A percentile compares a stretch with the other conserved stretches of the same genome.
phyloP scores from a whole-genome alignment of 2,329 filamentous ascomycete genomes.

The Pyricularia sp. region DNA sequence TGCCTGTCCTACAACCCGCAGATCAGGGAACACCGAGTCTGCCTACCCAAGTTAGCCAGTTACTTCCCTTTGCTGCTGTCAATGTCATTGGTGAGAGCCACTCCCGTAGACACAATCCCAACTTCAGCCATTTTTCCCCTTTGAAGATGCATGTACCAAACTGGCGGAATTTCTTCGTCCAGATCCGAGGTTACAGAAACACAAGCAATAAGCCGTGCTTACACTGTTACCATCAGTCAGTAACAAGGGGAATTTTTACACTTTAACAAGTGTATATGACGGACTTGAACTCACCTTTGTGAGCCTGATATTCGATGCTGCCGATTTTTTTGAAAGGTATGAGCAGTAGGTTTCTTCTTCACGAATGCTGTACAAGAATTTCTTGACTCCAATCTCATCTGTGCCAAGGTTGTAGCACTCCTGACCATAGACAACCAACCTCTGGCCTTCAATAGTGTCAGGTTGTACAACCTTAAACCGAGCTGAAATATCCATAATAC shows the following conservation, averaged over 20 bases:
- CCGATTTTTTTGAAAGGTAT: no score
- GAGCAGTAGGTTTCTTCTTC: no score
- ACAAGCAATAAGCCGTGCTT: not conserved
- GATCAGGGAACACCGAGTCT: not conserved
- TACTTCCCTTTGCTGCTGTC: not conserved
- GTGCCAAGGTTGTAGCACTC: not conserved
- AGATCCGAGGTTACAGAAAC: not conserved
- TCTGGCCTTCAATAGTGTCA: no score
- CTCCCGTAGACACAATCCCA: not conserved
- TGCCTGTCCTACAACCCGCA: not conserved
- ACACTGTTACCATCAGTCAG: not conserved
- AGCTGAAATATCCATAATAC: not conserved
- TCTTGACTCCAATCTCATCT: not conserved
- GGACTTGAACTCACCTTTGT: not conserved
- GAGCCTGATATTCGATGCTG: not conserved
- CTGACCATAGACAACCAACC: not conserved
- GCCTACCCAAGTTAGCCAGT: not conserved
- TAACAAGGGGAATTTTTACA: not conserved
- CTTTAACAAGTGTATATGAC: not conserved
- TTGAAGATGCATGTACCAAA: not conserved
- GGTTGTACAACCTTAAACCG: not conserved
- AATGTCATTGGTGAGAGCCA: not conserved
- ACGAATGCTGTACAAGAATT: no score
- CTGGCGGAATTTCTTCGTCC: no score
- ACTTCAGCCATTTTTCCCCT: not conserved